Percentiles rank a stretch among this genome's conserved stretches.
Evolutionary conservation across 768 basidiomycete genomes (phyloP).

Genomic region (Glaciozyma antarctica): DNA sequence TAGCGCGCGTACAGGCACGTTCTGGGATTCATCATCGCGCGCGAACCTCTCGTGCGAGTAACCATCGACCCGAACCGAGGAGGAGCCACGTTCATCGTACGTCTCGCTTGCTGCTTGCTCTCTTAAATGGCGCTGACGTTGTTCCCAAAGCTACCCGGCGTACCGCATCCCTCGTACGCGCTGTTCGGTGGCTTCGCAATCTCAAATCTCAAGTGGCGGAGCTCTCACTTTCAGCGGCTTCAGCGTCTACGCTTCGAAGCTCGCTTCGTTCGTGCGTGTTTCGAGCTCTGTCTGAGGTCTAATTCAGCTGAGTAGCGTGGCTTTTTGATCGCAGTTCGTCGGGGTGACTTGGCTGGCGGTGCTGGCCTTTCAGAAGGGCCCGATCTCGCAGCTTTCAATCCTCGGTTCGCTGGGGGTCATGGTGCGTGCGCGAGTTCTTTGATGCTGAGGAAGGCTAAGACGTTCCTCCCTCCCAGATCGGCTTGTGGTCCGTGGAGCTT

Average conservation of each 20-base stretch:
- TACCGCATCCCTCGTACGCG: not conserved
- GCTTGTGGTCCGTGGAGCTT: too few species aligned
- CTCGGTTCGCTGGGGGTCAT: too few species aligned
- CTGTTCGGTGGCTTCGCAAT: slow-evolving; percentile 4
- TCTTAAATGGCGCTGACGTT: not conserved
- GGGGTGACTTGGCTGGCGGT: slow-evolving; percentile 7
- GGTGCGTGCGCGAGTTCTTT: too few species aligned
- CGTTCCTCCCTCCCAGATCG: too few species aligned
- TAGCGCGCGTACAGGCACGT: not conserved
- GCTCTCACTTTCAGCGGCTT: slow-evolving; percentile 2
- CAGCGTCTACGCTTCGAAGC: slow-evolving; percentile 5
- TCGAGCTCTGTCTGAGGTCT: not conserved
- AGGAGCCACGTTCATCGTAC: slow-evolving; percentile 3
- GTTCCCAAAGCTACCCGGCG: not conserved
- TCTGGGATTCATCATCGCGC: slow-evolving; percentile 3
- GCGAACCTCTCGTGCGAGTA: slow-evolving; percentile 1
- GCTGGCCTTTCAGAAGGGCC: not conserved
- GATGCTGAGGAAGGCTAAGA: too few species aligned
- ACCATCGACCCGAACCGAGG: slow-evolving; percentile 14
- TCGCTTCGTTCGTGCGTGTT: slow-evolving; percentile 7
- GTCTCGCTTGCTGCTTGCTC: not conserved
- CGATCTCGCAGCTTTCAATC: not conserved
- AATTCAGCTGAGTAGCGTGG: not conserved
- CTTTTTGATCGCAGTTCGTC: not conserved
- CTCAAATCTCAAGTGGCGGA: slow-evolving; percentile 1